phyloP scores from a whole-genome alignment of 306 rosid species.

The Lathyrus sativus region DNA sequence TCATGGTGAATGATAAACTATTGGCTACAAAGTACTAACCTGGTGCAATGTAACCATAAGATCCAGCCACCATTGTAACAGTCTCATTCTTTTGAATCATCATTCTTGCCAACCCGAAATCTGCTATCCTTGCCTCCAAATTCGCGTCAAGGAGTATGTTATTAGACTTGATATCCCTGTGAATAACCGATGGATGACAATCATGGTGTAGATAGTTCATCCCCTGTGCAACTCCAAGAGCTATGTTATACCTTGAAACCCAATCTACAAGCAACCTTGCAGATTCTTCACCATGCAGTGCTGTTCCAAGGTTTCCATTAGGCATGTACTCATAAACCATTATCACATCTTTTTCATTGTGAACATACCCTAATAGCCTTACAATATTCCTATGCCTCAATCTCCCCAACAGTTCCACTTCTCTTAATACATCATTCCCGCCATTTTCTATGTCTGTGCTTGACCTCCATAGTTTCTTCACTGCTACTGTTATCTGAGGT shows the following conservation, averaged over 20 bases:
- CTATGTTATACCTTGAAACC: constrained; percentile 85
- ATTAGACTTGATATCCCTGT: constrained; percentile 85
- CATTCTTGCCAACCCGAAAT: constrained; percentile 90
- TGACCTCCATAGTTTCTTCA: constrained; percentile 81
- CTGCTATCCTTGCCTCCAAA: constrained; percentile 81
- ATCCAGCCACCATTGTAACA: constrained; percentile 85
- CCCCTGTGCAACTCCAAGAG: constrained; percentile 89
- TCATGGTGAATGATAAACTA: not conserved
- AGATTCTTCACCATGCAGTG: constrained; percentile 69
- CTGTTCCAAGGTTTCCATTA: constrained; percentile 83
- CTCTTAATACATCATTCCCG: constrained; percentile 65
- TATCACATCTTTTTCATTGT: constrained; percentile 72
- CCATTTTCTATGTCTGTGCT: constrained; percentile 58
- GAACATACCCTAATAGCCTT: constrained; percentile 76
- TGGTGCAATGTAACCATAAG: constrained; percentile 95
- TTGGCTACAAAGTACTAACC: constrained; percentile 57
- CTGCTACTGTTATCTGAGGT: constrained; percentile 67
- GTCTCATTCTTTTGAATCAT: constrained; percentile 80
- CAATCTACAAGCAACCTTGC: constrained; percentile 74
- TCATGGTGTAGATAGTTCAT: constrained; percentile 85
- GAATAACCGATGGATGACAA: constrained; percentile 78
- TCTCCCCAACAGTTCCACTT: constrained; percentile 81
- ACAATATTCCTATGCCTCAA: constrained; percentile 88
- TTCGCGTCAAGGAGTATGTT: constrained; percentile 85
- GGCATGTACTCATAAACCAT: constrained; percentile 82